Evolutionary conservation across 2,329 filamentous ascomycete species (phyloP).

Genomic region (Colletotrichum tropicicola): DNA sequence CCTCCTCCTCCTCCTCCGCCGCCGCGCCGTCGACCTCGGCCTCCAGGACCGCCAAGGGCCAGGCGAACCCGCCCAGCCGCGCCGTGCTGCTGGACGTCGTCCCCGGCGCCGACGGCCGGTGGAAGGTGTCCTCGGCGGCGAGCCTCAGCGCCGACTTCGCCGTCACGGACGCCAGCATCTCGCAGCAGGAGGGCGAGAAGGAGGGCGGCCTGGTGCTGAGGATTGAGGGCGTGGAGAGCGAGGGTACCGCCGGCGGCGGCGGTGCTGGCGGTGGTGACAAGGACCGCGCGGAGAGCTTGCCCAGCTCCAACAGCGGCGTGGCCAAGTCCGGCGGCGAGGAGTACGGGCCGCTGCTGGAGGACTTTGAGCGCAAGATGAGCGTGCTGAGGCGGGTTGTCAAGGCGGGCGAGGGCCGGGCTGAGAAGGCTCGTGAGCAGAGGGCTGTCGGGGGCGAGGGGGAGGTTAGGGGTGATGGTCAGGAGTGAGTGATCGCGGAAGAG

Average conservation of each 20-base stretch:
- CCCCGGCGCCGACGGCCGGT: constrained; percentile 49
- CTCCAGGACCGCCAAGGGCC: constrained; percentile 31
- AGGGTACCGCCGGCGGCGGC: constrained; percentile 34
- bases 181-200: constrained; percentile 47
- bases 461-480: constrained; percentile 32
- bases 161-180: constrained; percentile 56
- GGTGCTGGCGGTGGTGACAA: constrained; percentile 16
- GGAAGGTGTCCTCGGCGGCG: constrained; percentile 72
- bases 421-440: constrained; percentile 11
- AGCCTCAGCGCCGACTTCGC: constrained; percentile 81
- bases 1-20: neutral
- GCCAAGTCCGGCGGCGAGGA: constrained; percentile 50
- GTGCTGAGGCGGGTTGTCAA: constrained; percentile 62
- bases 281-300: constrained; percentile 14
- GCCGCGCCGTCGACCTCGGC: constrained; percentile 39
- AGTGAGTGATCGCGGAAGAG: no score
- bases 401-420: constrained; percentile 47
- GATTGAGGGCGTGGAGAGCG: constrained; percentile 63
- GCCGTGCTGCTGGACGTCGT: constrained; percentile 64
- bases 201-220: constrained; percentile 62
- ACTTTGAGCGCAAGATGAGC: constrained; percentile 67
- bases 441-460: neutral
- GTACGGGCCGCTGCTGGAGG: constrained; percentile 59
- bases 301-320: constrained; percentile 41
- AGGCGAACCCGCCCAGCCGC: constrained; percentile 27